These are phyloP conservation scores for Domatiomyces catenatus DNA, from an alignment of 2,329 filamentous ascomycete species.

Conservation along the genomic window DNA sequence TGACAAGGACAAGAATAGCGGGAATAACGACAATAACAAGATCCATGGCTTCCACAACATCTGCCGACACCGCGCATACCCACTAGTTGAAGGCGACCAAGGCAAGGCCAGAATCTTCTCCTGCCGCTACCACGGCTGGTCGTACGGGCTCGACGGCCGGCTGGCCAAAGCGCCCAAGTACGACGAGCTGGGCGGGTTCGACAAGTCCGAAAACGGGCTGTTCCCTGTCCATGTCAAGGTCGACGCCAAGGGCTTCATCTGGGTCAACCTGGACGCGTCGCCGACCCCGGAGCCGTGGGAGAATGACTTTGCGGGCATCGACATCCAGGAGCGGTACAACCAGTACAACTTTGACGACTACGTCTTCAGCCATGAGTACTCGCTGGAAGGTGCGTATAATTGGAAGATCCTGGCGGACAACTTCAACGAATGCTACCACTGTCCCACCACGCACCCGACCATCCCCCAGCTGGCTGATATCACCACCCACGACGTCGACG, in stretches of 20 bases:
- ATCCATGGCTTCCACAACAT: slow-evolving; percentile 50
- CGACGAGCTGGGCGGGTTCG: slow-evolving; percentile 41
- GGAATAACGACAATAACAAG: not conserved
- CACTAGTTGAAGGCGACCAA: slow-evolving; percentile 28
- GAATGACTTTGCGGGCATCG: slow-evolving; percentile 17
- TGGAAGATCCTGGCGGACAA: slow-evolving; percentile 18
- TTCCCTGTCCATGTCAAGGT: slow-evolving; percentile 22
- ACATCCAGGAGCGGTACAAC: slow-evolving; percentile 33
- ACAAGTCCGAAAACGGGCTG: slow-evolving; percentile 41
- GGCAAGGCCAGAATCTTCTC: slow-evolving; percentile 30
- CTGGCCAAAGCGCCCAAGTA: slow-evolving; percentile 47
- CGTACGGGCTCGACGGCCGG: slow-evolving; percentile 42
- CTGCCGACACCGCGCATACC: slow-evolving; percentile 45
- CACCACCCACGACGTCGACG: slow-evolving; percentile 38
- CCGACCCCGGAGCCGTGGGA: slow-evolving; percentile 11
- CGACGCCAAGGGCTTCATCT: slow-evolving; percentile 13
- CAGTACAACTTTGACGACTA: slow-evolving; percentile 40
- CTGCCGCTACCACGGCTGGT: slow-evolving; percentile 51
- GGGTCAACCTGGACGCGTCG: slow-evolving; percentile 13
- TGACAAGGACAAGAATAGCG: no score
- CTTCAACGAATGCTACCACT: slow-evolving; percentile 36
- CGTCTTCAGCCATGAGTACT: slow-evolving; percentile 29
- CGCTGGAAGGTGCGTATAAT: slow-evolving; percentile 14
- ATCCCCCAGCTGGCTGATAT: slow-evolving; percentile 40
- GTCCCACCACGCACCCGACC: slow-evolving; percentile 42